phyloP scores from a whole-genome alignment of 352 stramenopile species.

The Globisporangium echinulatum region DNA sequence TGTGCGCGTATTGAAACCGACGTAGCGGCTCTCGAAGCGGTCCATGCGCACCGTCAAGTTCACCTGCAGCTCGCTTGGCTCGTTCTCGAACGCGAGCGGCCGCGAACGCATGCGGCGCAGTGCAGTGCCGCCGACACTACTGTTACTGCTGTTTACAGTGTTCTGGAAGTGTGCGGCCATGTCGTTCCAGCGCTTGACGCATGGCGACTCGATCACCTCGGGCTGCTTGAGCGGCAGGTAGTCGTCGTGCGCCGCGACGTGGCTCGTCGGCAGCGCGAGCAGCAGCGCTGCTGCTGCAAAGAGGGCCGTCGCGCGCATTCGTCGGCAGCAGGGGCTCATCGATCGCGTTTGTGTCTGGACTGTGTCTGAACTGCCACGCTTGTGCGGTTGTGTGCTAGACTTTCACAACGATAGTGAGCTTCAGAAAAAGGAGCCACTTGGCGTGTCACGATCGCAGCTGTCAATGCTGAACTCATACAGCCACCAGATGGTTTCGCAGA shows the following conservation, averaged over 20 bases:
- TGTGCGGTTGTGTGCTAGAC: no score
- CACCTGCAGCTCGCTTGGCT: slow-evolving; percentile 42
- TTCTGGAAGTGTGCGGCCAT: slow-evolving; percentile 1
- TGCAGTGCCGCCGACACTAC: not conserved
- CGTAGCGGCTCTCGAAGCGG: slow-evolving; percentile 66
- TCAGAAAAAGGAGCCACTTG: no score
- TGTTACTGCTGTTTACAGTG: slow-evolving; percentile 14
- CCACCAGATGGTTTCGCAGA: no score
- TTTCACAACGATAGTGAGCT: no score
- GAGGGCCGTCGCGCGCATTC: not conserved
- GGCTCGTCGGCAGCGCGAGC: not conserved
- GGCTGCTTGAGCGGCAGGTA: slow-evolving; percentile 37
- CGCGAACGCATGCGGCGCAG: slow-evolving; percentile 5
- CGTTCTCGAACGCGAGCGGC: slow-evolving; percentile 29
- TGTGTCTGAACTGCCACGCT: no score
- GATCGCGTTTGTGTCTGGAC: no score
- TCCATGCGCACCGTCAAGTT: slow-evolving; percentile 48
- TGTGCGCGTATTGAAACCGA: slow-evolving; percentile 67
- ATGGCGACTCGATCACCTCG: slow-evolving; percentile 11
- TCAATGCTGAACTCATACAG: no score
- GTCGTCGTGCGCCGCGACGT: slow-evolving; percentile 21
- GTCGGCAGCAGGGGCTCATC: no score
- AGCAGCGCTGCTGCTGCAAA: not conserved
- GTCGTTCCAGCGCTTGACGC: slow-evolving; percentile 1
- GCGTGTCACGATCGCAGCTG: no score